These are phyloP conservation scores for Metschnikowia rubicola DNA, from an alignment of 805 yeast genomes.

Conservation along the genomic window DNA sequence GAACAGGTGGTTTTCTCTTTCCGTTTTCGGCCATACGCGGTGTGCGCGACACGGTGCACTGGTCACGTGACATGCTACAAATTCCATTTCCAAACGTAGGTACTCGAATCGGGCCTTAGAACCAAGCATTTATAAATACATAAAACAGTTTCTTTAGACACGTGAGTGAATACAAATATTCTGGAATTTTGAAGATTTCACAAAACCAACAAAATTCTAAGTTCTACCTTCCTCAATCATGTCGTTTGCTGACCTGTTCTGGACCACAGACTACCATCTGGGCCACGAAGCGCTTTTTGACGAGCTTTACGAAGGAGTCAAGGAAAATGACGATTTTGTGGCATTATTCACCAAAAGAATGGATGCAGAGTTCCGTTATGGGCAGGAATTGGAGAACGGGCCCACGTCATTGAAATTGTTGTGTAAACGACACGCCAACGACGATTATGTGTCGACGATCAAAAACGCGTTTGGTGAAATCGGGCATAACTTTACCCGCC, in stretches of 20 bases:
- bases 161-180: too few relatives aligned
- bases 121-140: too few relatives aligned
- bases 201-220: too few relatives aligned
- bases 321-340: slow-evolving; percentile 67
- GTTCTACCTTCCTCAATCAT: slow-evolving; percentile 12
- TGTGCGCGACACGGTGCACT: too few relatives aligned
- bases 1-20: too few relatives aligned
- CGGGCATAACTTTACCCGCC: slow-evolving; percentile 49
- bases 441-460: slow-evolving; percentile 62
- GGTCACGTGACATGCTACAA: too few relatives aligned
- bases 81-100: too few relatives aligned
- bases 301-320: slow-evolving; percentile 57
- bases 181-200: too few relatives aligned
- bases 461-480: slow-evolving; percentile 60
- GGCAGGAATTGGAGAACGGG: slow-evolving; percentile 47
- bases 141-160: too few relatives aligned
- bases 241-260: slow-evolving; percentile 73
- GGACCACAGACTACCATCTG: slow-evolving; percentile 64
- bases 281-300: slow-evolving; percentile 51
- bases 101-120: too few relatives aligned
- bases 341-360: slow-evolving; percentile 63
- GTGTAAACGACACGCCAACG: slow-evolving; percentile 39
- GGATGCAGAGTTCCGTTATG: slow-evolving; percentile 69
- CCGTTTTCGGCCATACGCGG: too few relatives aligned
- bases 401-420: slow-evolving; percentile 40